These are phyloP conservation scores for Dactylonectria estremocensis DNA, from an alignment of 2,329 filamentous ascomycete species.

Conservation along the genomic window DNA sequence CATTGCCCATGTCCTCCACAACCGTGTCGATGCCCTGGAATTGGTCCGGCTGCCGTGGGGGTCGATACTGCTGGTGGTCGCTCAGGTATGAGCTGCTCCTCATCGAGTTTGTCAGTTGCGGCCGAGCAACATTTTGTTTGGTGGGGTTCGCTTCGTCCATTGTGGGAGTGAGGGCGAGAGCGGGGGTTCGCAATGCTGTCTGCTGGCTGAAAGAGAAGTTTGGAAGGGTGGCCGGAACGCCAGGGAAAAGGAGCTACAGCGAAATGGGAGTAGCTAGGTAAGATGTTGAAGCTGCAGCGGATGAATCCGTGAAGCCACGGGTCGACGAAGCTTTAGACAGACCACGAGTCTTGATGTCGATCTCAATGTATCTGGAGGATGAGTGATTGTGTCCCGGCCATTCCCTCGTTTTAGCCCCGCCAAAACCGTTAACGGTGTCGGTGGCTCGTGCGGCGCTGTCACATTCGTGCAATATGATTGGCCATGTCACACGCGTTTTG, in stretches of 20 bases:
- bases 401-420: slow-evolving; percentile 36
- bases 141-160: slow-evolving; percentile 53
- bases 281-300: neutral
- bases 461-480: slow-evolving; percentile 39
- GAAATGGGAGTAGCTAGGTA: slow-evolving; percentile 1
- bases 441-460: slow-evolving; percentile 41
- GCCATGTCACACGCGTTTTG: slow-evolving; percentile 5
- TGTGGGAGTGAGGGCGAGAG: slow-evolving; percentile 36
- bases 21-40: slow-evolving; percentile 76
- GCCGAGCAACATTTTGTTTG: slow-evolving; percentile 57
- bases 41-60: slow-evolving; percentile 67
- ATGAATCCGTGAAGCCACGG: slow-evolving; percentile 5
- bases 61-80: slow-evolving; percentile 76
- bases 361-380: slow-evolving; percentile 37
- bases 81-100: slow-evolving; percentile 74
- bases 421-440: slow-evolving; percentile 32
- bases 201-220: slow-evolving; percentile 10
- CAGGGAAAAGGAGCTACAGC: slow-evolving; percentile 10
- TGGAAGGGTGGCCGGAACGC: slow-evolving; percentile 5
- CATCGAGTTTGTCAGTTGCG: slow-evolving; percentile 66
- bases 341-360: slow-evolving; percentile 27
- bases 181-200: slow-evolving; percentile 34
- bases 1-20: slow-evolving; percentile 67
- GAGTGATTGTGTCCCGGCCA: slow-evolving; percentile 38
- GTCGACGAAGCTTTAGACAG: slow-evolving; percentile 30